Evolutionary conservation across 208 protist species (phyloP), one percentile per base, ranked within the genome.

Genomic region (Endotrypanum monterogeii): DNA sequence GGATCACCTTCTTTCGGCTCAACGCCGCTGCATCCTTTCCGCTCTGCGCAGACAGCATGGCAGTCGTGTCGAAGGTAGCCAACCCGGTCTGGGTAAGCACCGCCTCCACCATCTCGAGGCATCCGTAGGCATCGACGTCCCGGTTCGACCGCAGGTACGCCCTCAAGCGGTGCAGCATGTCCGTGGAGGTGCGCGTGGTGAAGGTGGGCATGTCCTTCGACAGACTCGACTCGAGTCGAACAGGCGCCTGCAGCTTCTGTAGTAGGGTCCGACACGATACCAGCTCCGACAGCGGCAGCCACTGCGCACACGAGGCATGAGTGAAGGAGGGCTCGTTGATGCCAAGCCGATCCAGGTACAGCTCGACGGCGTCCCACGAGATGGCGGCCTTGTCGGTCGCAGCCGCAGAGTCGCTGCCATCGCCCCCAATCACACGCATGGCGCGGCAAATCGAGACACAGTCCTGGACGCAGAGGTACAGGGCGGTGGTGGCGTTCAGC

Each of bases 401-500:
- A 23, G 60, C 14, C 37, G 51, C 23, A 14, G 12, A 14, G 48
- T 35, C 41, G 54, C 41, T 28, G 18, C 37, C 50, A 44, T 52
- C 37, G 70, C 50, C 39, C 18, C 74, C 71, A 32, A 74, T 71
- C 23, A 62, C 70, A 32, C 52, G 55, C 69, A 79, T 71, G 20
- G 78, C 80, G 6, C 71, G 69, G 0, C 81, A 76, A n/a, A 92
- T 74, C 50, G 73, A 74, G 44, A 58, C 73, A 73, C 78, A 83
- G 80, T 89, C 89, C 46, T 80, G 61, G 32, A 83, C 84, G 56
- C 82, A 83, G 30, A 94, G 80, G 71, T 93, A 91, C 18, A 96
- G 71, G 3, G 85, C 73, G 2, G 88, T 86, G 41, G 92, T 57
- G 57, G 89, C 88, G 73, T 96, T 89, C 44, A 86, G 67, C 14